These are phyloP conservation scores for Shiraia sp. DNA, from an alignment of 2,329 filamentous ascomycete species.

Conservation along the genomic window DNA sequence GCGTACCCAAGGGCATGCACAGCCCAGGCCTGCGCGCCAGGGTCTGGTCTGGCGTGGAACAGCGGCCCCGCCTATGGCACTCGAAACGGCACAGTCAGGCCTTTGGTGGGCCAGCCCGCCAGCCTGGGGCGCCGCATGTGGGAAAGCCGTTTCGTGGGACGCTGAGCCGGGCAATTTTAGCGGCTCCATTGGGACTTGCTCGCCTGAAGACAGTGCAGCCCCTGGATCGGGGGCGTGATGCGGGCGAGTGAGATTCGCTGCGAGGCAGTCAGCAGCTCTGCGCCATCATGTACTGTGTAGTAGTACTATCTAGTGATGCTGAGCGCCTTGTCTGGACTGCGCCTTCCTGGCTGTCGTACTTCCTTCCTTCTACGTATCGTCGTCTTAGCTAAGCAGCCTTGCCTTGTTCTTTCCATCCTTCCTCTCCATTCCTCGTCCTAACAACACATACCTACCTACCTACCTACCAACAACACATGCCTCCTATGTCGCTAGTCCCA, in stretches of 20 bases:
- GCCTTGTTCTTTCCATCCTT: too few relatives aligned
- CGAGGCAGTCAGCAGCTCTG: not conserved
- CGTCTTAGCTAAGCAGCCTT: too few relatives aligned
- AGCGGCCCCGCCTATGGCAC: not conserved
- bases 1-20: not conserved
- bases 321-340: too few relatives aligned
- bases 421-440: too few relatives aligned
- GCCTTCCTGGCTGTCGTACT: too few relatives aligned
- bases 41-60: not conserved
- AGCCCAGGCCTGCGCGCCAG: not conserved
- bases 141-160: not conserved
- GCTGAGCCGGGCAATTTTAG: not conserved
- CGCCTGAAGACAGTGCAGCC: not conserved
- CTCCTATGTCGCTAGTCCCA: too few relatives aligned
- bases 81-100: not conserved
- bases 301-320: not conserved
- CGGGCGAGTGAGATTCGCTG: not conserved
- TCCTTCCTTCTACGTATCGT: too few relatives aligned
- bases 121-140: not conserved
- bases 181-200: not conserved
- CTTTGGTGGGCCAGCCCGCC: not conserved
- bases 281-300: not conserved
- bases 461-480: too few relatives aligned
- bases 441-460: too few relatives aligned
- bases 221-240: not conserved